A percentile compares a stretch with the other conserved stretches of the same genome.
These are phyloP conservation scores for Komagataella phaffii DNA, from an alignment of 805 yeast genomes.

Conservation along the genomic window DNA sequence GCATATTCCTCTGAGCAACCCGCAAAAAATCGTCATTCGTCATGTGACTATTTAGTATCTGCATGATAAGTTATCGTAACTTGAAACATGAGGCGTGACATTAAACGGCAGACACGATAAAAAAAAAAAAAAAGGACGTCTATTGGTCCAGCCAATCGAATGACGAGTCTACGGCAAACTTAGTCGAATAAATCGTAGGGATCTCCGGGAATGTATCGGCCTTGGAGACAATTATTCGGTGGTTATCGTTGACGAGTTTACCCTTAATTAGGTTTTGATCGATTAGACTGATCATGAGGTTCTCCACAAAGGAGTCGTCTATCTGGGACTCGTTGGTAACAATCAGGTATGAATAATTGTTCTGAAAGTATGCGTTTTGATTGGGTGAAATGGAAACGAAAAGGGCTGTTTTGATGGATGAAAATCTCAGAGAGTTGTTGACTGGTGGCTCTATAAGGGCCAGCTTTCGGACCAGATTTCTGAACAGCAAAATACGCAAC, in stretches of 20 bases:
- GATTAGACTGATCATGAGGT: conserved; percentile 33
- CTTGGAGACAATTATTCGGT: conserved; percentile 15
- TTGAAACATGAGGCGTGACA: neutral
- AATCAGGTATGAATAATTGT: conserved; percentile 13
- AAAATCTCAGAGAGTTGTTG: conserved; percentile 7
- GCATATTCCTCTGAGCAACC: neutral
- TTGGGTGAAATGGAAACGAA: conserved; percentile 7
- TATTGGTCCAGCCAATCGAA: conserved; percentile 16
- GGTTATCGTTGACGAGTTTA: conserved; percentile 20
- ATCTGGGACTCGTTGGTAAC: conserved; percentile 5
- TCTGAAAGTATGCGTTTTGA: conserved; percentile 5
- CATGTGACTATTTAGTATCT: neutral
- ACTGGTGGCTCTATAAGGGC: conserved; percentile 5
- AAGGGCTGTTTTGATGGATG: conserved; percentile 13
- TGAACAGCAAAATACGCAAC: conserved; percentile 26
- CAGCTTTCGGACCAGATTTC: conserved; percentile 23
- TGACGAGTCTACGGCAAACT: conserved; percentile 9
- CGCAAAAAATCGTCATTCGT: neutral
- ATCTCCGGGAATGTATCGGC: conserved; percentile 15
- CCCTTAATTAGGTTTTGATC: conserved; percentile 43
- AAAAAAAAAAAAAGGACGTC: neutral
- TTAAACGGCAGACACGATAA: neutral
- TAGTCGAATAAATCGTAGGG: conserved; percentile 8
- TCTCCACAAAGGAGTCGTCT: conserved; percentile 33
- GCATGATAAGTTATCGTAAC: neutral